Evolutionary conservation across 768 basidiomycete species (phyloP).

Genomic region (Paxillus rubicundulus): DNA sequence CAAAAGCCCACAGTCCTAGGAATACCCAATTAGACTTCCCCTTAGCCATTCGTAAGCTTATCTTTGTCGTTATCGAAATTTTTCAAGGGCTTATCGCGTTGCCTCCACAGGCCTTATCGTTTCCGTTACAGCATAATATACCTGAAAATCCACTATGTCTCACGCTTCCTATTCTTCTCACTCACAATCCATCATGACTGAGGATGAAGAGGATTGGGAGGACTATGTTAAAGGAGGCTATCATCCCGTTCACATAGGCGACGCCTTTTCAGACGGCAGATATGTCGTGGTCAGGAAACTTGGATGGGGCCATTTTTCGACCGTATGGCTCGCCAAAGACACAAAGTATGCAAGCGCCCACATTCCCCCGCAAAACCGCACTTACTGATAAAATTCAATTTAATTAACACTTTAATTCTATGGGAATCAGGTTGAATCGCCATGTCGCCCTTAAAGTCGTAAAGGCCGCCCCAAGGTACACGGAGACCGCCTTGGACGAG

Average conservation of each 20-base stretch:
- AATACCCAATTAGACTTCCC: constrained; percentile 28
- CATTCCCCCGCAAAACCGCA: background rate
- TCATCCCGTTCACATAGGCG: constrained; percentile 94
- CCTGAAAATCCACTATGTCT: constrained; percentile 49
- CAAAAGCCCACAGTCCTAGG: background rate
- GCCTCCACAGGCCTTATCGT: constrained; percentile 29
- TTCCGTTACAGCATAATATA: constrained; percentile 31
- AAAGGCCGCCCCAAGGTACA: constrained; percentile 95
- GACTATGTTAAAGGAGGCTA: constrained; percentile 83
- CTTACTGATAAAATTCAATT: constrained; percentile 4
- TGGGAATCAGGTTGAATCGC: constrained; percentile 69
- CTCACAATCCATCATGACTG: constrained; percentile 78
- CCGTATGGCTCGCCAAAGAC: constrained; percentile 88
- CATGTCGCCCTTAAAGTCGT: constrained; percentile 99
- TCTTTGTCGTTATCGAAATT: constrained; percentile 24
- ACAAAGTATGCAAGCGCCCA: constrained; percentile 53
- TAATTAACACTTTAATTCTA: constrained; percentile 15
- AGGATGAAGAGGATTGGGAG: constrained; percentile 93
- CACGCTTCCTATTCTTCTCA: constrained; percentile 73
- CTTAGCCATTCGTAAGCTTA: constrained; percentile 23
- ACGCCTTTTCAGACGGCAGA: constrained; percentile 80
- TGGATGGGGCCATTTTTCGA: constrained; percentile 94
- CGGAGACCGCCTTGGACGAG: constrained; percentile 97
- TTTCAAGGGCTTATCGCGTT: constrained; percentile 29
- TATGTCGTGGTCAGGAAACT: constrained; percentile 93